phyloP scores from a whole-genome alignment of 164 flowering plant genomes.

The Malania oleifera region DNA sequence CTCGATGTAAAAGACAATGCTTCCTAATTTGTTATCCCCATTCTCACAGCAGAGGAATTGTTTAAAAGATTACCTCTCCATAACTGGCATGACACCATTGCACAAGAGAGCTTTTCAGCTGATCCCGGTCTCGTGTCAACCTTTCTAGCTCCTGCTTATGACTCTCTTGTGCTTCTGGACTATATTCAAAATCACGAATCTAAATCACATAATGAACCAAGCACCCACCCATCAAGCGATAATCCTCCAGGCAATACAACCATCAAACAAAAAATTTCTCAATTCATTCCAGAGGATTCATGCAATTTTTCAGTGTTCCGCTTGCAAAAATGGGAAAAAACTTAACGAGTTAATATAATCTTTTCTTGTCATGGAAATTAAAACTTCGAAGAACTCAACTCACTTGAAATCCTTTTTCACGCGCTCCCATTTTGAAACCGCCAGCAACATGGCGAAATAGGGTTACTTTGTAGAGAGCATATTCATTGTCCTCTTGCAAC shows the following conservation, averaged over 20 bases:
- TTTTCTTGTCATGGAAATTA: no score
- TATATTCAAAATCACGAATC: constrained; percentile 93
- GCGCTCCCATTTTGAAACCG: constrained; percentile 75
- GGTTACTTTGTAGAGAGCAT: constrained; percentile 89
- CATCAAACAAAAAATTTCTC: background rate
- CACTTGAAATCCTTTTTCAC: constrained; percentile 91
- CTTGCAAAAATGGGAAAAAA: no score
- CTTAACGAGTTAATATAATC: no score
- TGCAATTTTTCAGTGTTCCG: no score
- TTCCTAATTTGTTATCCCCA: no score
- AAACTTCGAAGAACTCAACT: constrained; percentile 25
- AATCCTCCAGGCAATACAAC: no score
- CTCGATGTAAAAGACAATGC: no score
- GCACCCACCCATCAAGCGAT: no score
- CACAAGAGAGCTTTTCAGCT: constrained; percentile 68
- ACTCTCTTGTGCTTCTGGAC: constrained; percentile 80
- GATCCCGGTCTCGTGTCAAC: constrained; percentile 75
- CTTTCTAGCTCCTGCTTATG: constrained; percentile 73
- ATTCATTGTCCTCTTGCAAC: constrained; percentile 93
- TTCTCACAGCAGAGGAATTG: no score
- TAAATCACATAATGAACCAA: constrained; percentile 26
- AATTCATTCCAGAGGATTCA: background rate
- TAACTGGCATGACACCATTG: constrained; percentile 97
- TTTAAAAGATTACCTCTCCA: constrained; percentile 82
- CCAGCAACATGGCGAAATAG: constrained; percentile 85